phyloP scores from a whole-genome alignment of 441 rosid species.

The Gossypium trilobum region DNA sequence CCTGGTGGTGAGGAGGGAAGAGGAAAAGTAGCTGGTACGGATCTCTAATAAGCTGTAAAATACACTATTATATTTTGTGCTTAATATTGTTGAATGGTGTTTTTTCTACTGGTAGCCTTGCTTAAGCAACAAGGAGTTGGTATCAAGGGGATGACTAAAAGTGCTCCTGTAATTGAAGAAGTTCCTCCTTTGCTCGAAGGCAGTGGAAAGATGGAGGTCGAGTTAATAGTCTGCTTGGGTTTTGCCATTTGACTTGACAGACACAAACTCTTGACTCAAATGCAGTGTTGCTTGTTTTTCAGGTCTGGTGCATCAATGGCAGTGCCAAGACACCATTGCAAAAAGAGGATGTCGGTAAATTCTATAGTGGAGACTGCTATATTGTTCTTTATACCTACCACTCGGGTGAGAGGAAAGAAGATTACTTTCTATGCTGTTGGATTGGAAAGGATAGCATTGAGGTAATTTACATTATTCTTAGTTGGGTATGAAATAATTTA shows the following conservation, averaged over 20 bases:
- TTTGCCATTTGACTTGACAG: slow-evolving; percentile 10
- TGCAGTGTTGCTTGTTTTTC: slow-evolving; percentile 13
- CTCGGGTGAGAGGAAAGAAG: slow-evolving; percentile 93
- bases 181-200: slow-evolving; percentile 94
- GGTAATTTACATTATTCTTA: slow-evolving; percentile 37
- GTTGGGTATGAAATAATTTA: slow-evolving; percentile 11
- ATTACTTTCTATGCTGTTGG: slow-evolving; percentile 82
- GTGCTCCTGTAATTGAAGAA: slow-evolving; percentile 72
- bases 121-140: slow-evolving; percentile 98
- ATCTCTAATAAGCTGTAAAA: slow-evolving; percentile 14
- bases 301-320: slow-evolving; percentile 91
- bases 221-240: slow-evolving; percentile 19
- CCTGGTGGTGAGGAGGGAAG: slow-evolving; percentile 90
- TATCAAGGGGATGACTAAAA: slow-evolving; percentile 70
- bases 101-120: slow-evolving; percentile 48
- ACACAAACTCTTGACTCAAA: not conserved
- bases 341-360: slow-evolving; percentile 84
- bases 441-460: slow-evolving; percentile 76
- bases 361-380: slow-evolving; percentile 95
- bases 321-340: slow-evolving; percentile 71
- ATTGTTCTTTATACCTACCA: slow-evolving; percentile 79
- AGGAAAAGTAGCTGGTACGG: slow-evolving; percentile 92
- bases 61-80: slow-evolving; percentile 10
- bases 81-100: slow-evolving; percentile 21
- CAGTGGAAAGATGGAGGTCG: slow-evolving; percentile 96